Percentiles rank a stretch among this genome's conserved stretches.
These are phyloP conservation scores for Gardenia jasminoides DNA, from an alignment of 257 asterid species.

Conservation along the genomic window DNA sequence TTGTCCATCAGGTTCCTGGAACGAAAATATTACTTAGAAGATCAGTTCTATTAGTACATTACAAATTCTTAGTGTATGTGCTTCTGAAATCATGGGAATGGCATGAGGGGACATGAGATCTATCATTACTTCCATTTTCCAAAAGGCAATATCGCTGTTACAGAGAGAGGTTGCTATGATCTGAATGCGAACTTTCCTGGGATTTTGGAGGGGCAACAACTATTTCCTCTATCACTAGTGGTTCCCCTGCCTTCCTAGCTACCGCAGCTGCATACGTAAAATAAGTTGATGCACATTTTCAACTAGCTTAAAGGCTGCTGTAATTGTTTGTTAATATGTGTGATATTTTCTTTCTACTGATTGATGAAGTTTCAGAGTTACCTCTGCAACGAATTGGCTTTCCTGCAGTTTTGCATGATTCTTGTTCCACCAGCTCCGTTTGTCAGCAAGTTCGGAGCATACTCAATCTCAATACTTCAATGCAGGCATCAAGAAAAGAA, in stretches of 20 bases:
- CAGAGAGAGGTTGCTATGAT: conserved; percentile 30
- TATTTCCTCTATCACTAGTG: conserved; percentile 24
- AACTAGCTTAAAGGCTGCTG: too few relatives aligned
- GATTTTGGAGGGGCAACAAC: conserved; percentile 20
- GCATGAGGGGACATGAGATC: background rate
- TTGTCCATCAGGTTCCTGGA: background rate
- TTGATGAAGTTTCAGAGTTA: background rate
- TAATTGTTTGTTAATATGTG: too few relatives aligned
- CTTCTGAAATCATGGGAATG: too few relatives aligned
- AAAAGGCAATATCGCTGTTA: conserved; percentile 28
- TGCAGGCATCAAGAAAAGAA: too few relatives aligned
- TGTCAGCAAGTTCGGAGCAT: background rate
- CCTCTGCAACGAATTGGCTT: conserved; percentile 29
- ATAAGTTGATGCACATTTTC: background rate
- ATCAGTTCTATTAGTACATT: too few relatives aligned
- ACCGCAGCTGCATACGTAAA: conserved; percentile 17
- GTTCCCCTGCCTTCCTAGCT: conserved; percentile 27
- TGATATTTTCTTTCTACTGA: background rate
- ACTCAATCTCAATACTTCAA: too few relatives aligned
- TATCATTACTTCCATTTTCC: conserved; percentile 18
- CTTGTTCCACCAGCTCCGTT: background rate
- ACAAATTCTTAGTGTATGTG: too few relatives aligned
- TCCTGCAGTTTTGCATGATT: conserved; percentile 14
- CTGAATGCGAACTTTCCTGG: conserved; percentile 18
- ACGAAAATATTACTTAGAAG: background rate